These are phyloP conservation scores for Kuraishia hungarica DNA, from an alignment of 805 yeast genomes.

Conservation along the genomic window DNA sequence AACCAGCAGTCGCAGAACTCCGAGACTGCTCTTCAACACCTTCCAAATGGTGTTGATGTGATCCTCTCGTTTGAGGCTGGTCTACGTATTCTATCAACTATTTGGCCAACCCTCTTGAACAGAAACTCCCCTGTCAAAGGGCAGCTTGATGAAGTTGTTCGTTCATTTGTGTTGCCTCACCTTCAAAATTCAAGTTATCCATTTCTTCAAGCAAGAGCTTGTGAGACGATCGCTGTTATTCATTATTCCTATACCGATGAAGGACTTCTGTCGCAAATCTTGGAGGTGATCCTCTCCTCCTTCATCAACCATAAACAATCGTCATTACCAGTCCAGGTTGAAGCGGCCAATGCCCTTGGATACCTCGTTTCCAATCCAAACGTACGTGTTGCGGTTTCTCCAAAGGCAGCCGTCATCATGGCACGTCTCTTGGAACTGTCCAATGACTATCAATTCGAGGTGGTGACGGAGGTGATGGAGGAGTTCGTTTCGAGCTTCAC, in stretches of 20 bases:
- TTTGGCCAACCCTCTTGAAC: conserved; percentile 43
- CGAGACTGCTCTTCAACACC: no score
- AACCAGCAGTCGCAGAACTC: conserved; percentile 26
- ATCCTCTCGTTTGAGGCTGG: conserved; percentile 66
- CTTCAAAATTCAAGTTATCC: conserved; percentile 37
- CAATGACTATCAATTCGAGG: conserved; percentile 73
- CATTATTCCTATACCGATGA: conserved; percentile 15
- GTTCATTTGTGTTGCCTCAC: conserved; percentile 58
- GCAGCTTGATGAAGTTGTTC: conserved; percentile 58
- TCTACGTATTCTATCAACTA: conserved; percentile 62
- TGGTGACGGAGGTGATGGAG: conserved; percentile 84
- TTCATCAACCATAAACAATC: conserved; percentile 20
- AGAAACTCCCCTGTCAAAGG: conserved; percentile 39
- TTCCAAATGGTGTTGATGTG: conserved; percentile 19
- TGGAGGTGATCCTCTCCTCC: conserved; percentile 27
- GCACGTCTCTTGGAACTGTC: conserved; percentile 63
- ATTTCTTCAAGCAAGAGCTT: conserved; percentile 65
- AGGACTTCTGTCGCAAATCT: conserved; percentile 19
- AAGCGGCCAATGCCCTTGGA: conserved; percentile 44
- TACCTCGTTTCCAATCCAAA: conserved; percentile 25
- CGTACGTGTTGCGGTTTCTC: conserved; percentile 52
- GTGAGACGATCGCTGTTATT: conserved; percentile 40
- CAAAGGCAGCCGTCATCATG: conserved; percentile 67
- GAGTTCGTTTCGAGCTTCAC: conserved; percentile 84
- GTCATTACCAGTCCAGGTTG: conserved; percentile 41